These are phyloP conservation scores for Linum trigynum DNA, from an alignment of 345 rosid species.

Conservation along the genomic window DNA sequence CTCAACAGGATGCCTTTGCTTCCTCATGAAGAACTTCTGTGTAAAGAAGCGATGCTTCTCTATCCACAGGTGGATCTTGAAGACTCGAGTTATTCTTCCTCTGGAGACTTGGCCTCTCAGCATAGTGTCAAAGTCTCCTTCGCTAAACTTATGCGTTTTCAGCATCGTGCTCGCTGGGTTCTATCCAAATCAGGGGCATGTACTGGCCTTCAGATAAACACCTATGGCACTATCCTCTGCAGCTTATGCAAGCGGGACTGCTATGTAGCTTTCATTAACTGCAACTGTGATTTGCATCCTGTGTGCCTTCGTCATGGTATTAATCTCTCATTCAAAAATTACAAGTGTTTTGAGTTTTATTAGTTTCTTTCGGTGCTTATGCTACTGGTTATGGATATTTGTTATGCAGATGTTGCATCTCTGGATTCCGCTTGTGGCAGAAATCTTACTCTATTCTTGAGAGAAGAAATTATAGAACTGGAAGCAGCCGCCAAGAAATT, in stretches of 20 bases:
- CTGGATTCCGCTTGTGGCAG: slow-evolving; percentile 69
- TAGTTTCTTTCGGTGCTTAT: slow-evolving; percentile 2
- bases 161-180: slow-evolving; percentile 75
- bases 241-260: slow-evolving; percentile 89
- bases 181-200: slow-evolving; percentile 58
- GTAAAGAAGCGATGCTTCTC: slow-evolving; percentile 91
- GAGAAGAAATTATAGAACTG: slow-evolving; percentile 57
- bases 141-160: slow-evolving; percentile 70
- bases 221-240: slow-evolving; percentile 64
- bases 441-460: slow-evolving; percentile 50
- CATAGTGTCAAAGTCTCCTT: slow-evolving; percentile 52
- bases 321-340: background rate
- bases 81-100: slow-evolving; percentile 41
- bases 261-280: slow-evolving; percentile 70
- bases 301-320: slow-evolving; percentile 90
- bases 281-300: slow-evolving; percentile 53
- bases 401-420: slow-evolving; percentile 45
- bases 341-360: background rate
- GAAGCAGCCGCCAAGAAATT: slow-evolving; percentile 81
- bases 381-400: slow-evolving; percentile 8
- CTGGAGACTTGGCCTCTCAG: slow-evolving; percentile 47
- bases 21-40: slow-evolving; percentile 95
- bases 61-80: slow-evolving; percentile 39
- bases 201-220: slow-evolving; percentile 38
- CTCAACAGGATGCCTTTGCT: slow-evolving; percentile 86